A percentile compares a stretch with the other conserved stretches of the same genome.
Evolutionary conservation across 208 protist species (phyloP).

Genomic region (Paratrypanosoma confusum): DNA sequence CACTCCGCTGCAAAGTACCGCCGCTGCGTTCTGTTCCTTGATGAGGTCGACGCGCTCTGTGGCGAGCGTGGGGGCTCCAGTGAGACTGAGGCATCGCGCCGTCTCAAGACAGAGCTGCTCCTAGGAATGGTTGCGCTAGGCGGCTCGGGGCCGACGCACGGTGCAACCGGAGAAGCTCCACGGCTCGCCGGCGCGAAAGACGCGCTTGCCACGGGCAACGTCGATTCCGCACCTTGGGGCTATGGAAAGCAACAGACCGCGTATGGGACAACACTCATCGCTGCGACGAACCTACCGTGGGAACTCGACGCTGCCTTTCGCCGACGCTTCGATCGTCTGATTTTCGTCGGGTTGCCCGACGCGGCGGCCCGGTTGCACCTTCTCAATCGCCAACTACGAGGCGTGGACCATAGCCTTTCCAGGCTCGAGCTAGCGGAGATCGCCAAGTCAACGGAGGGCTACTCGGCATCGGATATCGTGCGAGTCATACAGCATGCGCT

Average conservation of each 20-base stretch:
- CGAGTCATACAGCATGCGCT: slow-evolving; percentile 85
- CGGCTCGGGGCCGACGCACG: neutral
- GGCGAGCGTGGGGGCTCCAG: slow-evolving; percentile 42
- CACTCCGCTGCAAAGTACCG: slow-evolving; percentile 26
- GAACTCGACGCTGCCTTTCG: slow-evolving; percentile 81
- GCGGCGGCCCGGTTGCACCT: slow-evolving; percentile 18
- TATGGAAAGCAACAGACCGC: slow-evolving; percentile 5
- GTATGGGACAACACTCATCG: slow-evolving; percentile 59
- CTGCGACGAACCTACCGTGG: slow-evolving; percentile 88
- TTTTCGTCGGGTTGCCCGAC: slow-evolving; percentile 77
- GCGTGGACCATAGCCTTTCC: slow-evolving; percentile 25
- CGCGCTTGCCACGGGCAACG: too few species aligned
- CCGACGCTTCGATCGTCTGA: slow-evolving; percentile 78
- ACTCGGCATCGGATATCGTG: slow-evolving; percentile 89
- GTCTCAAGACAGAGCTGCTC: slow-evolving; percentile 99
- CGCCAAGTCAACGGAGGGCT: slow-evolving; percentile 43
- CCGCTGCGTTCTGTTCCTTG: slow-evolving; percentile 87
- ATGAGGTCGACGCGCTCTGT: slow-evolving; percentile 91
- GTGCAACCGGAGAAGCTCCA: neutral
- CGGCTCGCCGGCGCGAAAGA: neutral
- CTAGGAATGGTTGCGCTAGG: slow-evolving; percentile 85
- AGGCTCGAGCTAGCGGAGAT: slow-evolving; percentile 28
- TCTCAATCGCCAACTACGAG: slow-evolving; percentile 16
- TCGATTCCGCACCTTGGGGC: too few species aligned
- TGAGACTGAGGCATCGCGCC: slow-evolving; percentile 83